These are phyloP conservation scores for Porodaedalea pini DNA, from an alignment of 1,284 basidiomycete species.

Conservation along the genomic window DNA sequence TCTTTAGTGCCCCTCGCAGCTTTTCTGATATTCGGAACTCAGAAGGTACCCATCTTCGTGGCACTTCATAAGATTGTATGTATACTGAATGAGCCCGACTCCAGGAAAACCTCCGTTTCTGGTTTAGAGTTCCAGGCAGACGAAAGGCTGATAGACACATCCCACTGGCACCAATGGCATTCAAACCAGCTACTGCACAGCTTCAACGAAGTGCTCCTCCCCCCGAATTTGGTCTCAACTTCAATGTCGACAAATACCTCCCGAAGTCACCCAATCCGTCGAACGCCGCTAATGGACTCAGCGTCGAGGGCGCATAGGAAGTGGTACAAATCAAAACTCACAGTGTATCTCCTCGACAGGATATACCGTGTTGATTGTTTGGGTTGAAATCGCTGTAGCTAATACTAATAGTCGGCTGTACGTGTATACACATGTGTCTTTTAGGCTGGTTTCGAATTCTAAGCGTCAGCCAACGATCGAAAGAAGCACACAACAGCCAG, in stretches of 20 bases:
- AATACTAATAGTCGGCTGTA: too few species aligned
- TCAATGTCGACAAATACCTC: not conserved
- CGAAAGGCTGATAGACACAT: not conserved
- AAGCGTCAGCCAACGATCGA: not conserved
- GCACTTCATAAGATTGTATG: not conserved
- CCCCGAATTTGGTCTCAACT: not conserved
- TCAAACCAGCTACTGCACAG: constrained; percentile 4
- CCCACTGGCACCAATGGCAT: not conserved
- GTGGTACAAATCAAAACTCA: too few species aligned
- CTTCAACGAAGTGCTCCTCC: not conserved
- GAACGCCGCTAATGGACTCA: not conserved
- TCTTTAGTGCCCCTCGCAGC: constrained; percentile 17
- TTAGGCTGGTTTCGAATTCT: too few species aligned
- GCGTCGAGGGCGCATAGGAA: too few species aligned
- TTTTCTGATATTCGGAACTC: constrained; percentile 18
- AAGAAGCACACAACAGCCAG: not conserved
- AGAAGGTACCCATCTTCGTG: constrained; percentile 11
- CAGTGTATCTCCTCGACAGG: too few species aligned
- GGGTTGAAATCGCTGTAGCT: too few species aligned
- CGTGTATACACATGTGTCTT: too few species aligned
- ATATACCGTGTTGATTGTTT: too few species aligned
- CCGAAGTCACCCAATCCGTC: not conserved
- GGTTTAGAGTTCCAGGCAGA: constrained; percentile 8
- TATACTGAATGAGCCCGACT: not conserved
- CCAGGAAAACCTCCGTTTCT: constrained; percentile 16